phyloP scores from a whole-genome alignment of 768 basidiomycete genomes.

The Rhizopogon vulgaris region DNA sequence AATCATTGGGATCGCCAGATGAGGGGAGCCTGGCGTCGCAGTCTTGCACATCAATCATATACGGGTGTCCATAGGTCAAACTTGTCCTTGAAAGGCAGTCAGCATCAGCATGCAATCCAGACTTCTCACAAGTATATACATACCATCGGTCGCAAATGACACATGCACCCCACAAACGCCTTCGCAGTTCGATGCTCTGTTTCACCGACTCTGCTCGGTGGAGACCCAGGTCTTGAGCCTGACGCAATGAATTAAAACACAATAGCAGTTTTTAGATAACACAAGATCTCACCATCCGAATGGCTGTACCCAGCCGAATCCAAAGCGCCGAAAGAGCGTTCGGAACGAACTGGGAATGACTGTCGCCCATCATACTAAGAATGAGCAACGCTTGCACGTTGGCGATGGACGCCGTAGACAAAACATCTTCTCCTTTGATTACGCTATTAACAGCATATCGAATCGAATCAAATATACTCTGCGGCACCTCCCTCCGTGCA shows the following conservation, averaged over 20 bases:
- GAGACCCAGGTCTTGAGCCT: conserved; percentile 96
- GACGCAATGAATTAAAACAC: conserved; percentile 10
- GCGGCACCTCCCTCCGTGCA: conserved; percentile 76
- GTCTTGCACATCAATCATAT: conserved; percentile 94
- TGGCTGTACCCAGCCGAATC: conserved; percentile 82
- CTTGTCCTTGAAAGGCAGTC: conserved; percentile 53
- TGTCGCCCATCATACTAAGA: conserved; percentile 81
- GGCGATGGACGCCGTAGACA: conserved; percentile 78
- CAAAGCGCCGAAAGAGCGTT: conserved; percentile 81
- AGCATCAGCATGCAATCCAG: neutral
- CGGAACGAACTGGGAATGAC: conserved; percentile 86
- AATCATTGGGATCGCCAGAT: conserved; percentile 69
- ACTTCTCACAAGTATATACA: conserved; percentile 13
- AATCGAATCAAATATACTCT: conserved; percentile 84
- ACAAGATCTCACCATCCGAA: conserved; percentile 72
- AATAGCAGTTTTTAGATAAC: neutral
- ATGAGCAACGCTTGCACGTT: conserved; percentile 88
- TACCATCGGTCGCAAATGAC: conserved; percentile 94
- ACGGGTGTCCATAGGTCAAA: conserved; percentile 86
- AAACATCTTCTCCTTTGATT: conserved; percentile 85
- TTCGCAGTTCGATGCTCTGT: conserved; percentile 77
- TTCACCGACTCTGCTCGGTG: conserved; percentile 88
- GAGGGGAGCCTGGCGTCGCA: conserved; percentile 93
- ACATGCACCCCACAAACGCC: conserved; percentile 92
- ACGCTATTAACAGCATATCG: conserved; percentile 81